A percentile compares a stretch with the other conserved stretches of the same genome.
Conservation (phyloP, 2,329 filamentous ascomycete genomes). For the Orbilia javanica region DNA sequence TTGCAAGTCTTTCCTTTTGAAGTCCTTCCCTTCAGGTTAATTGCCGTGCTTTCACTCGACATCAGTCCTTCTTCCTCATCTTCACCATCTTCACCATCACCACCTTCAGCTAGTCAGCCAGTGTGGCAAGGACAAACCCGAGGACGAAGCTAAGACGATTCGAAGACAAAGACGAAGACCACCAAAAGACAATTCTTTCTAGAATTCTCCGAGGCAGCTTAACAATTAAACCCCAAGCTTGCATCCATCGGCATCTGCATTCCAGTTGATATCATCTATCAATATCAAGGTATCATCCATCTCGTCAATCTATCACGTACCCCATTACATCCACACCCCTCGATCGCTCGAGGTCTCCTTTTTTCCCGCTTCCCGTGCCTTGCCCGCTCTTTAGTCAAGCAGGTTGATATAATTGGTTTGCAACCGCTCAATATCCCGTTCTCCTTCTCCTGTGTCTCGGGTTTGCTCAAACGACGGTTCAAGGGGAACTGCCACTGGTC, state of each 20-base stretch:
- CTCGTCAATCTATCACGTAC: neutral
- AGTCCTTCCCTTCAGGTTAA: conserved; percentile 12
- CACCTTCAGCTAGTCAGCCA: no score
- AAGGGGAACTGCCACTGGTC: conserved; percentile 49
- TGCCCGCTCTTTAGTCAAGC: conserved; percentile 6
- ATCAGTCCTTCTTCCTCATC: no score
- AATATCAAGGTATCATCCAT: neutral
- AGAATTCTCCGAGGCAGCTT: neutral
- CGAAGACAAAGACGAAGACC: neutral
- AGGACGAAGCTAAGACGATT: neutral
- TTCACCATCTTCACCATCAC: no score
- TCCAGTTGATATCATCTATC: conserved; percentile 37
- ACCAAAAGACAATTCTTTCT: neutral
- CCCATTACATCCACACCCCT: neutral
- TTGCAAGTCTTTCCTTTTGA: conserved; percentile 6
- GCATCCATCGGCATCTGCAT: conserved; percentile 18
- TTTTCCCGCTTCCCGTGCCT: conserved; percentile 11
- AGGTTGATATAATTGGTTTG: conserved; percentile 51
- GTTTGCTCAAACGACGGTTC: conserved; percentile 55
- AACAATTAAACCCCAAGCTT: neutral
- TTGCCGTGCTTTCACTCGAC: conserved; percentile 24
- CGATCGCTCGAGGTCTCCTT: no score
- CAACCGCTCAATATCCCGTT: conserved; percentile 33
- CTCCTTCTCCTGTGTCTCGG: conserved; percentile 48
- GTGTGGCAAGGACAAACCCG: neutral